Evolutionary conservation across 768 basidiomycete species (phyloP), one percentile per base, ranked within the genome.

Genomic region (Pulveroboletus sp.): DNA sequence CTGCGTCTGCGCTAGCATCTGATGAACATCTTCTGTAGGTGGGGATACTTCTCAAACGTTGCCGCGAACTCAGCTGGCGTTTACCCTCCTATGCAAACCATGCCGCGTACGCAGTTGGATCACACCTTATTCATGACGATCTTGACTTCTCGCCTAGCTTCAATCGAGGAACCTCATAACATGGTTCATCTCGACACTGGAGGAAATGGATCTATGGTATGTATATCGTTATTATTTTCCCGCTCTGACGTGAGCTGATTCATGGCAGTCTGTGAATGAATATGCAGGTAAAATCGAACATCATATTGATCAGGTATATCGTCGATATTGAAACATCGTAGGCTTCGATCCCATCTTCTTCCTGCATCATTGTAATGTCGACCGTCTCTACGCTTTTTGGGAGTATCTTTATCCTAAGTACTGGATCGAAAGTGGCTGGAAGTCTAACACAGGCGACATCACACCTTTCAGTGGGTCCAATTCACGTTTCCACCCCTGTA

Each of bases 141-240:
- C 20, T 29, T 57, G 5, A 61, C 14, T 0, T 42, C 0, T 39
- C 14, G 14, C 27, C 4, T 34, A 60, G 59, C 51, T 1, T 58
- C 59, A 10, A 1, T 60, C 10, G 59, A 60, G 36, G 59, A 61
- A 31, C 22, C 59, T 27, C 59, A 60, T 2, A 60, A 60, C 47
- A 47, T 34, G 49, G 31, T 61, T 3, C 59, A 60, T 44, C 29
- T 60, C 6, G 44, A 60, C 24, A 37, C 20, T 11, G 59, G 59
- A 0, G 59, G 59, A 16, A 49, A 54, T 14, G 59, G 59, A 10
- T 4, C 38, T 2, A 61, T 60, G 59, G 59, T 60, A 49, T 2
- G 55, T 23, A 27, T 3, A 5, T 35, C 35, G 5, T 14, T 11
- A 6, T 40, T 19, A 1, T 24, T 16, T 26, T 47, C 14, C 17